Evolutionary conservation across 169 alveolate genomes (phyloP).

Genomic region (Plasmodium cynomolgi): DNA sequence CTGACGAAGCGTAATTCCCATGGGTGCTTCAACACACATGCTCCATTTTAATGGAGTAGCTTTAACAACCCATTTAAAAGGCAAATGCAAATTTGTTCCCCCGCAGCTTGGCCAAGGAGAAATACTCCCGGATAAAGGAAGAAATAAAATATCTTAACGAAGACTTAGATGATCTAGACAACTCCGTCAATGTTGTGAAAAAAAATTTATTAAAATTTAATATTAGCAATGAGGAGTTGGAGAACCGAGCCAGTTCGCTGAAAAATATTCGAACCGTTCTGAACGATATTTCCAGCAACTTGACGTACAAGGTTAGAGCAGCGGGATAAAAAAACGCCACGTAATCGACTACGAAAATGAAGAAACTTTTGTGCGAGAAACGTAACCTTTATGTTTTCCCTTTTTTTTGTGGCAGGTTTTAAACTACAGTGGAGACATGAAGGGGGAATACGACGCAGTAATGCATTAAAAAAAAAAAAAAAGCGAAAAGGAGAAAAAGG

Average conservation of each 20-base stretch:
- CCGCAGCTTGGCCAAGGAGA: conserved; percentile 61
- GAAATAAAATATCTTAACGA: conserved; percentile 71
- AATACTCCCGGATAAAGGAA: conserved; percentile 40
- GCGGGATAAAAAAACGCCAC: not conserved
- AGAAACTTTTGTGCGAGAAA: not conserved
- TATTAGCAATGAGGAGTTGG: conserved; percentile 58
- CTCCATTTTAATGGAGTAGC: not conserved
- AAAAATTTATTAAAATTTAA: conserved; percentile 66
- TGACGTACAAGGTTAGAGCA: conserved; percentile 25
- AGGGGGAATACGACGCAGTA: conserved; percentile 30
- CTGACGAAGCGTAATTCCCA: not conserved
- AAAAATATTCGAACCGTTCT: conserved; percentile 34
- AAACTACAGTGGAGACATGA: conserved; percentile 9
- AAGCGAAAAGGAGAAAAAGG: not conserved
- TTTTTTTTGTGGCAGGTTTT: conserved; percentile 26
- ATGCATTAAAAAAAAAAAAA: not conserved
- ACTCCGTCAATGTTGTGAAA: conserved; percentile 59
- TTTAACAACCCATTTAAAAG: not conserved
- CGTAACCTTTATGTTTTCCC: not conserved
- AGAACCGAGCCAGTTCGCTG: conserved; percentile 27
- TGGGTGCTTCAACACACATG: not conserved
- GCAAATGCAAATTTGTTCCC: not conserved
- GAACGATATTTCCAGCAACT: conserved; percentile 13
- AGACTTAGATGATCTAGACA: conserved; percentile 64
- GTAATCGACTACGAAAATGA: not conserved